Percentiles rank a stretch among this genome's conserved stretches.
Conservation (phyloP, 1,284 basidiomycete species). For the Cerrena zonata region DNA sequence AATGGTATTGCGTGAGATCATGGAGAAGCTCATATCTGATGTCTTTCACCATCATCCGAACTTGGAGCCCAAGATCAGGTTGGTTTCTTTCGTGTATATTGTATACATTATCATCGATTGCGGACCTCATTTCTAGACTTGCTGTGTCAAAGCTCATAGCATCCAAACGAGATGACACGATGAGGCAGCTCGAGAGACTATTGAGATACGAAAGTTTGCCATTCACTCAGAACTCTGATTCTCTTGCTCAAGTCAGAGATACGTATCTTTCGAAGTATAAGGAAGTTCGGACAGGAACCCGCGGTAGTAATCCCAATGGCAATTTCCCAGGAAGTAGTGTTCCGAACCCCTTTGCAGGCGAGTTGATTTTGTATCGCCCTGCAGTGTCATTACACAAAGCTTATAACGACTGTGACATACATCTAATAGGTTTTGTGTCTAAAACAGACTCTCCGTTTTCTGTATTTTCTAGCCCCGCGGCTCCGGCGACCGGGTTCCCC, state of each 20-base stretch:
- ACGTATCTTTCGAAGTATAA: slow-evolving; percentile 20
- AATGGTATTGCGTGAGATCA: slow-evolving; percentile 19
- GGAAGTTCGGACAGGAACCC: slow-evolving; percentile 15
- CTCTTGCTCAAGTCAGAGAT: slow-evolving; percentile 18
- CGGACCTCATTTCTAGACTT: not conserved
- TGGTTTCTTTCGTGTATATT: not conserved
- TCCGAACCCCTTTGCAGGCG: too few relatives aligned
- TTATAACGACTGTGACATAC: too few relatives aligned
- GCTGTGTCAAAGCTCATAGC: slow-evolving; percentile 13
- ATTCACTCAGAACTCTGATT: slow-evolving; percentile 32
- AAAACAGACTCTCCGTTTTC: too few relatives aligned
- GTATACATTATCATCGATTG: not conserved
- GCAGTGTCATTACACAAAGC: too few relatives aligned
- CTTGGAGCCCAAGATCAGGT: slow-evolving; percentile 27
- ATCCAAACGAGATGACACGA: slow-evolving; percentile 4
- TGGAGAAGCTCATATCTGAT: slow-evolving; percentile 19
- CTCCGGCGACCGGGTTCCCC: too few relatives aligned
- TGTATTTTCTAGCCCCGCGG: too few relatives aligned
- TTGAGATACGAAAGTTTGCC: slow-evolving; percentile 26
- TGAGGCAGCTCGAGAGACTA: slow-evolving; percentile 15
- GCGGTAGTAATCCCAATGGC: too few relatives aligned
- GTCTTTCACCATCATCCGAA: slow-evolving; percentile 29
- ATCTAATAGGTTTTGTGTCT: too few relatives aligned
- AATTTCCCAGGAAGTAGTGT: too few relatives aligned
- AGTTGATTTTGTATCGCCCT: too few relatives aligned